Evolutionary conservation across 495 filamentous ascomycete genomes (phyloP).

Genomic region (Penicillium herquei): DNA sequence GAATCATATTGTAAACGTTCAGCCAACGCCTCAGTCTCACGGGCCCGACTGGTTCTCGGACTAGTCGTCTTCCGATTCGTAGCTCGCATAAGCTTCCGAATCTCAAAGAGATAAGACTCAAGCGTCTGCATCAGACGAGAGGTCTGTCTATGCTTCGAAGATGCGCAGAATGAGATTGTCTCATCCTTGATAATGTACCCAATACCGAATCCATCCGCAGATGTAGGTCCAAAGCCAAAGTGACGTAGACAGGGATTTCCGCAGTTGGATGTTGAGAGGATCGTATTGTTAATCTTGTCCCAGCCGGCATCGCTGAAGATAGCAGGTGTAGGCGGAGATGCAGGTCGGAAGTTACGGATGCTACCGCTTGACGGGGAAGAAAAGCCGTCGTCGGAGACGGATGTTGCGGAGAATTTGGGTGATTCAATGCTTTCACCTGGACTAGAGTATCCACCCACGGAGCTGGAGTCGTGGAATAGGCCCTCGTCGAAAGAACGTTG

Average conservation of each 20-base stretch:
- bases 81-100: slow-evolving; percentile 74
- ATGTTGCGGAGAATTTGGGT: slow-evolving; percentile 41
- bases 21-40: slow-evolving; percentile 62
- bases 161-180: slow-evolving; percentile 84
- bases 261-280: slow-evolving; percentile 96
- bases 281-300: slow-evolving; percentile 93
- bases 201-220: slow-evolving; percentile 93
- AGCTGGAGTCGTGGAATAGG: slow-evolving; percentile 57
- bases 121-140: slow-evolving; percentile 84
- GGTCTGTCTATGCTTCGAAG: slow-evolving; percentile 90
- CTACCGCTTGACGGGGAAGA: slow-evolving; percentile 33
- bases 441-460: slow-evolving; percentile 52
- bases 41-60: slow-evolving; percentile 56
- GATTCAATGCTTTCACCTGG: slow-evolving; percentile 54
- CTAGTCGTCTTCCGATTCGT: slow-evolving; percentile 56
- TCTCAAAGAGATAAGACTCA: slow-evolving; percentile 86
- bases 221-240: slow-evolving; percentile 95
- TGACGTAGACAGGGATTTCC: slow-evolving; percentile 95
- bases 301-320: slow-evolving; percentile 88
- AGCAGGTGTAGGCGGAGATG: slow-evolving; percentile 58
- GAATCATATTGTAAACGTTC: slow-evolving; percentile 41
- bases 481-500: slow-evolving; percentile 80
- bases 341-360: slow-evolving; percentile 28
- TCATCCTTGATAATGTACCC: slow-evolving; percentile 99
- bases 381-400: slow-evolving; percentile 46